Base-by-base conservation (phyloP, 2,329 filamentous ascomycete genomes). In the Fusarium albosuccineum region DNA sequence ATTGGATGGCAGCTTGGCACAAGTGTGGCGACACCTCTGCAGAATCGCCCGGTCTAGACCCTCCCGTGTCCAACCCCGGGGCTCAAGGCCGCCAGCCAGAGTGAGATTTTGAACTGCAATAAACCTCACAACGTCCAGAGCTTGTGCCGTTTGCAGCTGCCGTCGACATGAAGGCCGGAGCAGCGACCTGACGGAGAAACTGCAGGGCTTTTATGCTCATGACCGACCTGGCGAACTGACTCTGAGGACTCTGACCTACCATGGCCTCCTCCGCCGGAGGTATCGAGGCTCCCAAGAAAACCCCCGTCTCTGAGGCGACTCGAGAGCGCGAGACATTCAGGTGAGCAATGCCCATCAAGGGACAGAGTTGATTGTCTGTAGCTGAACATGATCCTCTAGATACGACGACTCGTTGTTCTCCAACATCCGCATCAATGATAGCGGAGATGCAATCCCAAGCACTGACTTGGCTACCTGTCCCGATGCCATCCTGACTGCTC, bases 401-500 rank as follows among this genome's bases (percentile, higher is more conserved):
- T 68, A 59, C 41, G 42, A 62, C 17, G 40, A 64, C 57, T 42
- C 61, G 33, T 36, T 64, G 14, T 62, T 57, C 55, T 33, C 42
- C 54, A 62, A 66, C 33, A 27, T 68, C n/a, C 62, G 60, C 22
- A 65, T 64, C 62, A 77, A 78, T 46, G 45, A 71, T 26, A 60
- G 65, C 51, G 73, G 70, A 17, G 13, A 34, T 2, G 67, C 60
- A 9, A 55, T 73, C 2, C 67, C 77, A 6, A 68, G 51, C n/a
- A 63, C 70, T 6, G 64, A 72, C 16, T 68, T 78, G 11, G n/a
- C 65, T 3, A 73, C 74, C 6, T 73, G 74, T 17, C 57, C 67
- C 27, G 81, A 83, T 60, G 69, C 76, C 5, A 75, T 75, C 51
- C 73, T 87, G 33, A 85, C 82, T 1, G 79, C 82, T 1, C 81